A percentile compares a stretch with the other conserved stretches of the same genome.
phyloP scores from a whole-genome alignment of 2,329 filamentous ascomycete species.

The Scortechinia acanthostroma region DNA sequence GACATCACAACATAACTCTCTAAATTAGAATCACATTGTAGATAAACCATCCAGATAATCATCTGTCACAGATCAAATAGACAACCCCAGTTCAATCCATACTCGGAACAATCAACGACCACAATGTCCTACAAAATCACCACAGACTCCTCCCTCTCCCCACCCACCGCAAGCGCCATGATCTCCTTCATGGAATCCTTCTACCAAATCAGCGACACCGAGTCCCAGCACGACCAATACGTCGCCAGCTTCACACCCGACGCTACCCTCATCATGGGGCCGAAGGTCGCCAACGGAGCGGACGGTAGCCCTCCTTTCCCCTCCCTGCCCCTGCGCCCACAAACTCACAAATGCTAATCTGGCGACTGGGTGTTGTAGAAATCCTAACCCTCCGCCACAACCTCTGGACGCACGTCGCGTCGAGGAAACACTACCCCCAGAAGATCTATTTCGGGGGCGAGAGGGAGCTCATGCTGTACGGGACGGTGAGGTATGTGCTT shows the following conservation, averaged over 20 bases:
- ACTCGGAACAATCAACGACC: not conserved
- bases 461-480: conserved; percentile 24
- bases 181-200: conserved; percentile 22
- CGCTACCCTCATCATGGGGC: conserved; percentile 25
- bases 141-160: conserved; percentile 13
- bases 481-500: conserved; percentile 21
- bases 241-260: conserved; percentile 19
- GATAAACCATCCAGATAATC: too few relatives aligned
- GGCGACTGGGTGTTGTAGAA: conserved; percentile 10
- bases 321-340: not conserved
- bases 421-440: conserved; percentile 17
- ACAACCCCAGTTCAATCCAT: not conserved
- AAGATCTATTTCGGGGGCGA: conserved; percentile 19
- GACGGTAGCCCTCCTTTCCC: conserved; percentile 12
- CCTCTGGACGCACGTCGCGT: conserved; percentile 22
- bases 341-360: not conserved
- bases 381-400: conserved; percentile 20
- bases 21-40: too few relatives aligned
- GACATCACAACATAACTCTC: too few relatives aligned
- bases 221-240: conserved; percentile 21
- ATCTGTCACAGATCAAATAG: too few relatives aligned
- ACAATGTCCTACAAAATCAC: conserved; percentile 22
- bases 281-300: conserved; percentile 18
- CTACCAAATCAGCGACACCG: conserved; percentile 22
- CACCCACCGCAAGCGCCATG: conserved; percentile 11